A percentile compares a stretch with the other conserved stretches of the same genome.
Conservation (phyloP, 139 green algal species). For the Ulvella scutata region DNA sequence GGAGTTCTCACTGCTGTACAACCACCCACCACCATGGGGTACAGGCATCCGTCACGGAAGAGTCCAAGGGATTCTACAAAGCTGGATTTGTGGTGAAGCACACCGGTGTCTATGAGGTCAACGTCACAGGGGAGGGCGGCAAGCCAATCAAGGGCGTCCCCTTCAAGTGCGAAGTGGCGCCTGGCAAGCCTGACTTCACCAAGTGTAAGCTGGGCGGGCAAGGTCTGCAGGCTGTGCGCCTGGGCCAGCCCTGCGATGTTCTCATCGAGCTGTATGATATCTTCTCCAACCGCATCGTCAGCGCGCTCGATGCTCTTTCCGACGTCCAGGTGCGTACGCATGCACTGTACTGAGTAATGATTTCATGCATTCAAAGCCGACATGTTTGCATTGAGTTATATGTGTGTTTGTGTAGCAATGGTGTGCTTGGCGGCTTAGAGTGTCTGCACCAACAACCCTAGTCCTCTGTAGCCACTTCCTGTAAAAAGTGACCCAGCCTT, state of each 20-base stretch:
- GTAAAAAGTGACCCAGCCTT: too few relatives aligned
- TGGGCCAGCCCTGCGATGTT: neutral
- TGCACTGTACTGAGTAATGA: neutral
- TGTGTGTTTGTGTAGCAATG: too few relatives aligned
- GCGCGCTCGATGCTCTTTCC: neutral
- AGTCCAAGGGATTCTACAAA: neutral
- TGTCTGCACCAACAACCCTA: too few relatives aligned
- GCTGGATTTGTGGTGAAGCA: neutral
- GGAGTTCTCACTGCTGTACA: too few relatives aligned
- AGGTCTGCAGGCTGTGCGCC: neutral
- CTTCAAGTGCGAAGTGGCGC: conserved; percentile 1
- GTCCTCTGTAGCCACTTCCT: too few relatives aligned
- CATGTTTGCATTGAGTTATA: too few relatives aligned
- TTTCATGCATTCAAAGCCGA: too few relatives aligned
- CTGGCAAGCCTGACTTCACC: neutral
- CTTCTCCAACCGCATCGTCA: neutral
- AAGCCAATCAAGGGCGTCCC: neutral
- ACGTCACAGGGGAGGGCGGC: neutral
- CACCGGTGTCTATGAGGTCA: neutral
- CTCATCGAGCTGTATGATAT: neutral
- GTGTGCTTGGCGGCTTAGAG: too few relatives aligned
- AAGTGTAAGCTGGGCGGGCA: neutral
- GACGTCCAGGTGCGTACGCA: neutral
- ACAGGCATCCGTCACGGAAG: neutral
- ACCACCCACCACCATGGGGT: too few relatives aligned